These are phyloP conservation scores for Neodidymelliopsis sp. DNA, from an alignment of 2,329 filamentous ascomycete species.

Conservation along the genomic window DNA sequence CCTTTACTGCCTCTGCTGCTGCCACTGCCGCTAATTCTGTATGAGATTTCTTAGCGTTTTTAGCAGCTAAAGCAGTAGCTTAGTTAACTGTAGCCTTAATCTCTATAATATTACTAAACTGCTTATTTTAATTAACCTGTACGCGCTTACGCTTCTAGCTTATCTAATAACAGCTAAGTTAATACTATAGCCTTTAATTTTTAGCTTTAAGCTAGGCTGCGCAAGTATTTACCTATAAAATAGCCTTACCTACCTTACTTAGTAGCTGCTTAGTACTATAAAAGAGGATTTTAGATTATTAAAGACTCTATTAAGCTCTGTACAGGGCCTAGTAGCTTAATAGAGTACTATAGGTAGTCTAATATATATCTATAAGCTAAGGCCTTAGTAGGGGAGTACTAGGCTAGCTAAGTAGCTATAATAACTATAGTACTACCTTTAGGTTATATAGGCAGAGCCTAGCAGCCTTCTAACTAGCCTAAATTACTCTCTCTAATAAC, in stretches of 20 bases:
- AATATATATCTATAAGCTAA: no score
- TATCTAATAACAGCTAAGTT: conserved; percentile 4
- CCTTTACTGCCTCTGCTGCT: neutral
- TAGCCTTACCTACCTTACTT: conserved; percentile 14
- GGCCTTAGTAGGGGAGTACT: no score
- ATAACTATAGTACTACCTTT: no score
- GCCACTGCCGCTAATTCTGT: no score
- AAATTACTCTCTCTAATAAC: no score
- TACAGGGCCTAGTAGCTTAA: conserved; percentile 10
- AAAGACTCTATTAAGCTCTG: conserved; percentile 1
- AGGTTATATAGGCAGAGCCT: no score
- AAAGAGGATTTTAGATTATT: neutral
- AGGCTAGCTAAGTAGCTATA: no score
- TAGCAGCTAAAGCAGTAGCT: neutral
- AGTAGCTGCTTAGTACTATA: neutral
- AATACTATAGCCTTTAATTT: conserved; percentile 14
- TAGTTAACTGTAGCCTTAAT: conserved; percentile 10
- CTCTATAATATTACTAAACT: conserved; percentile 14
- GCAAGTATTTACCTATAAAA: conserved; percentile 10
- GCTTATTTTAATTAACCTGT: conserved; percentile 18
- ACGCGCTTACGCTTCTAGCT: conserved; percentile 4
- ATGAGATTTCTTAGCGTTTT: neutral
- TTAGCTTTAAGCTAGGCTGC: conserved; percentile 10
- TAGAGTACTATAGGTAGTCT: no score
- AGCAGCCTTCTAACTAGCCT: no score